These are phyloP conservation scores for Gelatoporia subvermispora DNA, from an alignment of 768 basidiomycete species.

Conservation along the genomic window DNA sequence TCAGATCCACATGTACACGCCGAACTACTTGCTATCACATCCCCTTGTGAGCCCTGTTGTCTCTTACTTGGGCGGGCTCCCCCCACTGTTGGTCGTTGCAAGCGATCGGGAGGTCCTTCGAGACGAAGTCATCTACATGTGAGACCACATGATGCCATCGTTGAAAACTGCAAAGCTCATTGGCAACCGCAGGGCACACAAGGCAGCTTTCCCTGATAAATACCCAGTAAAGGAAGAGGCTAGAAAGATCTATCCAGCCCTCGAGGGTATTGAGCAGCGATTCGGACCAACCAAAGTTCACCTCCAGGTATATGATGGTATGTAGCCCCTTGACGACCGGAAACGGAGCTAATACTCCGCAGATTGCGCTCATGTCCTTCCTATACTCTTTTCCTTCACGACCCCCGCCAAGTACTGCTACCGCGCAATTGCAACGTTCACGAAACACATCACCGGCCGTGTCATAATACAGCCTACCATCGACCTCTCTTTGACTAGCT, in stretches of 20 bases:
- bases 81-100: conserved; percentile 79
- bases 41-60: conserved; percentile 81
- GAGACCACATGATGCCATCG: conserved; percentile 21
- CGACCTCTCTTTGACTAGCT: conserved; percentile 11
- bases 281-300: conserved; percentile 75
- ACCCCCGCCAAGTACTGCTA: conserved; percentile 79
- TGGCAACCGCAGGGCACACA: conserved; percentile 65
- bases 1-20: conserved; percentile 85
- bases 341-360: not conserved
- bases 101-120: conserved; percentile 89
- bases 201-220: conserved; percentile 77
- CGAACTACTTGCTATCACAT: conserved; percentile 70
- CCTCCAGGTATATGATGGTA: conserved; percentile 89
- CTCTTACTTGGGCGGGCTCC: conserved; percentile 85
- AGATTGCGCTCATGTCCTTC: conserved; percentile 73
- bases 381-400: conserved; percentile 70
- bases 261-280: conserved; percentile 50
- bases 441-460: conserved; percentile 59
- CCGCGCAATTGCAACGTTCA: conserved; percentile 70
- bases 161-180: not conserved
- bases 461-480: conserved; percentile 11
- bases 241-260: conserved; percentile 49
- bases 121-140: conserved; percentile 90
- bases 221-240: conserved; percentile 47
- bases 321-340: conserved; percentile 8